Conservation (phyloP, 73 alveolate genomes). For the Blepharisma stoltei region DNA sequence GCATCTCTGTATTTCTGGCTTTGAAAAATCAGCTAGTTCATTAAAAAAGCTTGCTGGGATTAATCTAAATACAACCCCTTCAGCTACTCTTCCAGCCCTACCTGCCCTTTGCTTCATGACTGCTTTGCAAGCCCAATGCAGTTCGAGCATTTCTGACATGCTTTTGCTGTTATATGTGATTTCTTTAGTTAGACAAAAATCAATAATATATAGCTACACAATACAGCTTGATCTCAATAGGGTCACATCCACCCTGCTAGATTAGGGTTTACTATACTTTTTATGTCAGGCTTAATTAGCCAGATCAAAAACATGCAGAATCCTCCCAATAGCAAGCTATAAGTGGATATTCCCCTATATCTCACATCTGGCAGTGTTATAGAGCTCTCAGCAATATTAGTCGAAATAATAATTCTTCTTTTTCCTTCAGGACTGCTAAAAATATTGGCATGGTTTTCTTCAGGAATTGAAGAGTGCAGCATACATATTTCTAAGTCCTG, state of each 20-base stretch:
- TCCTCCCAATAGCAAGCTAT: no score
- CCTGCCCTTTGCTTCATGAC: slow-evolving; percentile 94
- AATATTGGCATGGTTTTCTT: slow-evolving; percentile 22
- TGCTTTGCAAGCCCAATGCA: slow-evolving; percentile 93
- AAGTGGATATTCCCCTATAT: no score
- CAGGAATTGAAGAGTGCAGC: slow-evolving; percentile 31
- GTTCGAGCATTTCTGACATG: slow-evolving; percentile 73
- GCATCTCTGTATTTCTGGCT: slow-evolving; percentile 93
- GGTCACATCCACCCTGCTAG: no score
- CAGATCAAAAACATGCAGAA: no score
- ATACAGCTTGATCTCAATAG: no score
- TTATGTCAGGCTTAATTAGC: no score
- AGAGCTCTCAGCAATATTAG: slow-evolving; percentile 98
- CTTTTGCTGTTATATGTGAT: slow-evolving; percentile 82
- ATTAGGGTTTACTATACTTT: no score
- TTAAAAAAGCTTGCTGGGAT: slow-evolving; percentile 72
- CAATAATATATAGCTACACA: no score
- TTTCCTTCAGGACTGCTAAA: slow-evolving; percentile 40
- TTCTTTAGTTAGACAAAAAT: slow-evolving; percentile 92
- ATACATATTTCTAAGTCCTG: slow-evolving; percentile 27
- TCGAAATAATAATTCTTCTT: slow-evolving; percentile 89
- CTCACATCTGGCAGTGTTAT: slow-evolving; percentile 93
- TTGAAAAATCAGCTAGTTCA: slow-evolving; percentile 75
- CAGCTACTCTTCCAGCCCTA: slow-evolving; percentile 67
- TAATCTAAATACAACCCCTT: slow-evolving; percentile 85